Conservation (phyloP, 192 early-diverging fungal species). For the Diversispora eburnea region DNA sequence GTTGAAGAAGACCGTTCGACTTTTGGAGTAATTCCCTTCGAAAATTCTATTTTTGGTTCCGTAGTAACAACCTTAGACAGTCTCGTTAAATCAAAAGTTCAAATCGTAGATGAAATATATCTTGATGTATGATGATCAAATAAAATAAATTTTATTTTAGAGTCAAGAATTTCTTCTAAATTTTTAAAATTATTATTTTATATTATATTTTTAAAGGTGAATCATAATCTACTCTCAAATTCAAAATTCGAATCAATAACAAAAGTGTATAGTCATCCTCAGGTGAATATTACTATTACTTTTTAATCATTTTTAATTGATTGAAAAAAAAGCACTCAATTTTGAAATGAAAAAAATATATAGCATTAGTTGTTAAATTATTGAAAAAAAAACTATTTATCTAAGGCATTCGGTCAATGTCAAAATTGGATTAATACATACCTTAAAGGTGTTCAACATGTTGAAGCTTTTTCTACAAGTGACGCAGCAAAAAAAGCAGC, state of each 20-base stretch:
- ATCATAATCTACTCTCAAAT: slow-evolving; percentile 77
- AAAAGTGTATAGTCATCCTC: slow-evolving; percentile 72
- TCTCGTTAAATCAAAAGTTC: slow-evolving; percentile 61
- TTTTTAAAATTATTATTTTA: background rate
- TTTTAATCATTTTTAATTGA: slow-evolving; percentile 40
- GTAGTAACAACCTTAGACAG: slow-evolving; percentile 83
- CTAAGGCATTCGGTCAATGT: slow-evolving; percentile 79
- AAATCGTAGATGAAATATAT: slow-evolving; percentile 78
- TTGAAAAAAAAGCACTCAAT: too few relatives aligned
- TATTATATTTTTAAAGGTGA: slow-evolving; percentile 45
- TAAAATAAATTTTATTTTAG: background rate
- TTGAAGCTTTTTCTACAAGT: slow-evolving; percentile 78
- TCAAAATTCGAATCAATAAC: slow-evolving; percentile 61
- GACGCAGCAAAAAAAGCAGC: slow-evolving; percentile 86
- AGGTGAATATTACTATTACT: slow-evolving; percentile 50
- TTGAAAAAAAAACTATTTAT: too few relatives aligned
- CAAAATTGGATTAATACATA: slow-evolving; percentile 68
- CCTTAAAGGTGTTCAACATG: slow-evolving; percentile 65
- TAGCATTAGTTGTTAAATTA: too few relatives aligned
- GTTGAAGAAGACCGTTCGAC: slow-evolving; percentile 69
- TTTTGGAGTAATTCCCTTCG: slow-evolving; percentile 93
- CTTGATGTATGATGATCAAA: slow-evolving; percentile 44
- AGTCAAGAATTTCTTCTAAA: background rate
- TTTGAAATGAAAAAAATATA: too few relatives aligned
- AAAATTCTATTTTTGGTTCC: slow-evolving; percentile 88